Percentiles rank a stretch among this genome's conserved stretches.
Conservation (phyloP, 306 rosid species). For the Lathyrus aphaca region DNA sequence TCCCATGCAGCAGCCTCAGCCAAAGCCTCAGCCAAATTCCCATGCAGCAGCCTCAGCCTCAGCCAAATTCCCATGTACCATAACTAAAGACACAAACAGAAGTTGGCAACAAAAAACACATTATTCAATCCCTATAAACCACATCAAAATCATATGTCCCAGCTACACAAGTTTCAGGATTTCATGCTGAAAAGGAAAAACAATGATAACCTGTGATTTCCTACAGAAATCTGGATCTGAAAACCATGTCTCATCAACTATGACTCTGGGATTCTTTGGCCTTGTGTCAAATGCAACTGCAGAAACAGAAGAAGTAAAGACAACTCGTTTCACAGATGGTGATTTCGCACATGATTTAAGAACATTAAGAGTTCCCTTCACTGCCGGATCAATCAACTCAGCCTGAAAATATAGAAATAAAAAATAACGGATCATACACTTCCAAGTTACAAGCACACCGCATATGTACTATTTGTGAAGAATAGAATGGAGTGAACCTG, state of each 20-base stretch:
- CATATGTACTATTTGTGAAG: not conserved
- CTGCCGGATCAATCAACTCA: constrained; percentile 54
- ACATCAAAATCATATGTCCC: too few species aligned
- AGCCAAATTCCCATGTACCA: too few species aligned
- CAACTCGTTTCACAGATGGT: constrained; percentile 45
- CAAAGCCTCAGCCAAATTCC: too few species aligned
- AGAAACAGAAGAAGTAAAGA: constrained; percentile 48
- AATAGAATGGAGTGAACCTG: constrained; percentile 46
- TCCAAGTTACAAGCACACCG: not conserved
- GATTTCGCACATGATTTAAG: constrained; percentile 54
- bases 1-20: too few species aligned
- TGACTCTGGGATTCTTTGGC: constrained; percentile 39
- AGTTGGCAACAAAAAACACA: too few species aligned
- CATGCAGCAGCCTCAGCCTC: too few species aligned
- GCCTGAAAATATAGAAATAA: too few species aligned
- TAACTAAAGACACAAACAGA: too few species aligned
- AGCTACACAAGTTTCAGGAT: too few species aligned
- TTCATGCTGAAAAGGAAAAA: too few species aligned
- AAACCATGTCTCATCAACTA: constrained; percentile 54
- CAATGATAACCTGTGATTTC: constrained; percentile 40
- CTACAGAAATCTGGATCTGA: constrained; percentile 43
- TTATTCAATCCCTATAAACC: too few species aligned
- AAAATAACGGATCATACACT: too few species aligned
- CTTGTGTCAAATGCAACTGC: constrained; percentile 30
- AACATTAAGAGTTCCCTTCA: constrained; percentile 58